Evolutionary conservation across 257 asterid genomes (phyloP).

Genomic region (Scutellaria minor): DNA sequence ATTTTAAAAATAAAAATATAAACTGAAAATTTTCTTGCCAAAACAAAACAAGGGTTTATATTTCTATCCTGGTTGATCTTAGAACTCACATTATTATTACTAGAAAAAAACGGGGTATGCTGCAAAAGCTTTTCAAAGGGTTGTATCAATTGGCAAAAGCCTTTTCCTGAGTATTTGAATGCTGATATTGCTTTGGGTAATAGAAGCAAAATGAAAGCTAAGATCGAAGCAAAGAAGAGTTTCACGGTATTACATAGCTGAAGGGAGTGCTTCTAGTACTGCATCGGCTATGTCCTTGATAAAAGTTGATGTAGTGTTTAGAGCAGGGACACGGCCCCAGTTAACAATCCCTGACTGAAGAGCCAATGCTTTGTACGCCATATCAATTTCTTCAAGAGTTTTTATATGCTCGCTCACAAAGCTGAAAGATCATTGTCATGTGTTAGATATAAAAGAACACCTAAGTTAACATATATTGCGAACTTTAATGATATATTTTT

Average conservation of each 20-base stretch:
- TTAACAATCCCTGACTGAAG: slow-evolving; percentile 81
- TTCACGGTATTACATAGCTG: slow-evolving; percentile 56
- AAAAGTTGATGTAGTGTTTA: slow-evolving; percentile 83
- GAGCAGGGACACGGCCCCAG: slow-evolving; percentile 99
- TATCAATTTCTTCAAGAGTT: slow-evolving; percentile 95
- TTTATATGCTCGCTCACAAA: slow-evolving; percentile 98
- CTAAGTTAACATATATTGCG: not conserved
- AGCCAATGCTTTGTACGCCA: slow-evolving; percentile 90
- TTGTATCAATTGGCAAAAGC: not conserved
- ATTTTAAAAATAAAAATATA: not conserved
- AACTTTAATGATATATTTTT: not conserved
- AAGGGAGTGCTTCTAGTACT: slow-evolving; percentile 91
- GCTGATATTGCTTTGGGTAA: slow-evolving; percentile 58
- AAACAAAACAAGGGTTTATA: not conserved
- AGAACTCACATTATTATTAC: not conserved
- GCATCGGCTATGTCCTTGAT: slow-evolving; percentile 89
- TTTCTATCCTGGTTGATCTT: not conserved
- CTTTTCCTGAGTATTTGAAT: slow-evolving; percentile 30
- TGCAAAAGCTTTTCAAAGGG: slow-evolving; percentile 20
- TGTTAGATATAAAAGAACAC: slow-evolving; percentile 14
- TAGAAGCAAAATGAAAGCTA: slow-evolving; percentile 74
- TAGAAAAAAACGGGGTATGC: not conserved
- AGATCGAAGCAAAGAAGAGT: slow-evolving; percentile 70
- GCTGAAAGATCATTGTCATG: slow-evolving; percentile 48
- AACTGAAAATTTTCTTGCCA: not conserved